Conservation (phyloP, 1,284 basidiomycete genomes). For the Dichomitus squalens region DNA sequence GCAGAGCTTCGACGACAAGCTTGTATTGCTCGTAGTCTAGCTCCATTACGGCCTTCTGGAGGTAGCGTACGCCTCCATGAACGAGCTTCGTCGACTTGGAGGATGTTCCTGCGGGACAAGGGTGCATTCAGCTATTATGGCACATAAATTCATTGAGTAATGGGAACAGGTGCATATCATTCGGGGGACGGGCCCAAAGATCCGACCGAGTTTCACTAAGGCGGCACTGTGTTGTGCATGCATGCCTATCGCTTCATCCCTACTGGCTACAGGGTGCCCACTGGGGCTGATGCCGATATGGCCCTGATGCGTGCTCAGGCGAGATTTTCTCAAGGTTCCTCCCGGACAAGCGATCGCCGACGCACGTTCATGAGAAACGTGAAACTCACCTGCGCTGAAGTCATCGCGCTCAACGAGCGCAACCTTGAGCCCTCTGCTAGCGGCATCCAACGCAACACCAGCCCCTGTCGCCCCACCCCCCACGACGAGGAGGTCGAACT, state of each 20-base stretch:
- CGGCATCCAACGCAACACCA: constrained; percentile 94
- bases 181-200: background rate
- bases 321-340: constrained; percentile 8
- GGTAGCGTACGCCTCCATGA: constrained; percentile 96
- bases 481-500: constrained; percentile 84
- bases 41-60: constrained; percentile 96
- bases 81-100: constrained; percentile 98
- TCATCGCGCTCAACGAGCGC: constrained; percentile 94
- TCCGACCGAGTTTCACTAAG: background rate
- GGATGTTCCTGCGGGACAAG: constrained; percentile 73
- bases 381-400: constrained; percentile 78
- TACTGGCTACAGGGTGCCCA: too few relatives aligned
- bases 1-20: constrained; percentile 91
- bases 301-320: background rate
- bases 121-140: background rate
- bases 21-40: constrained; percentile 98
- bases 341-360: background rate
- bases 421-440: constrained; percentile 88
- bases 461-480: constrained; percentile 96
- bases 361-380: constrained; percentile 14
- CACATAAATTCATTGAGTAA: background rate
- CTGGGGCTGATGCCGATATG: too few relatives aligned
- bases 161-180: background rate
- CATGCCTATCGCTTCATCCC: too few relatives aligned
- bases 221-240: background rate